Conservation (phyloP, 768 basidiomycete genomes). For the Leucocoprinus sp. region DNA sequence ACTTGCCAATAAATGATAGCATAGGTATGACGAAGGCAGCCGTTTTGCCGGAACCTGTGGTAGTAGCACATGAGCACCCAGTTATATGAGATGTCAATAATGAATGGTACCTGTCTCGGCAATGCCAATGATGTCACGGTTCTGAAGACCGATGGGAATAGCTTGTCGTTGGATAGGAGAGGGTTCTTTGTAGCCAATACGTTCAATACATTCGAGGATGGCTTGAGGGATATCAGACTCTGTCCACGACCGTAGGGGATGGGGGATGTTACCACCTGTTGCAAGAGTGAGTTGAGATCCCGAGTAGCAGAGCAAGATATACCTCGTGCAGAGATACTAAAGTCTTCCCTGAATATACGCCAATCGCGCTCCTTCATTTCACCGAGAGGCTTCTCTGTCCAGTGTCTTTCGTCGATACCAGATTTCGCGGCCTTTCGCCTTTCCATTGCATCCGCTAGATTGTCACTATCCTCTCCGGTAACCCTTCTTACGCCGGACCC, state of each 20-base stretch:
- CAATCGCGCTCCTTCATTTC: constrained; percentile 99
- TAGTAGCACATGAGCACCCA: constrained; percentile 1
- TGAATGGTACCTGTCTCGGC: constrained; percentile 84
- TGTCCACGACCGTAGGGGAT: constrained; percentile 86
- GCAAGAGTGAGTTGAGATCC: constrained; percentile 6
- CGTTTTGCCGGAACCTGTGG: constrained; percentile 92
- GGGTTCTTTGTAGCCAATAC: constrained; percentile 95
- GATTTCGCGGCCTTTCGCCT: constrained; percentile 71
- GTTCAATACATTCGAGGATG: constrained; percentile 79
- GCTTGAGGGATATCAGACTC: constrained; percentile 77
- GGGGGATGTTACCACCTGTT: constrained; percentile 85
- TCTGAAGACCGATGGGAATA: constrained; percentile 96
- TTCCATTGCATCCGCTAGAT: constrained; percentile 78
- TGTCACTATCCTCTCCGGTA: constrained; percentile 34
- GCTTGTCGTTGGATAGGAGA: constrained; percentile 97
- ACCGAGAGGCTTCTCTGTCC: constrained; percentile 86
- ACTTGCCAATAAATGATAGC: constrained; percentile 84
- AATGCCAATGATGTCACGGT: constrained; percentile 95
- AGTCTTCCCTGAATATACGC: constrained; percentile 99
- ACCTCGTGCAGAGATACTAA: constrained; percentile 92
- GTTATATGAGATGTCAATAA: constrained; percentile 1
- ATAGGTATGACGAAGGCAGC: constrained; percentile 98
- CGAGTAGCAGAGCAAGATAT: constrained; percentile 14
- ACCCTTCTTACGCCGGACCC: constrained; percentile 31
- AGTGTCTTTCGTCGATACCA: constrained; percentile 90